These are phyloP conservation scores for Solanum pennellii DNA, from an alignment of 257 asterid genomes.

Conservation along the genomic window DNA sequence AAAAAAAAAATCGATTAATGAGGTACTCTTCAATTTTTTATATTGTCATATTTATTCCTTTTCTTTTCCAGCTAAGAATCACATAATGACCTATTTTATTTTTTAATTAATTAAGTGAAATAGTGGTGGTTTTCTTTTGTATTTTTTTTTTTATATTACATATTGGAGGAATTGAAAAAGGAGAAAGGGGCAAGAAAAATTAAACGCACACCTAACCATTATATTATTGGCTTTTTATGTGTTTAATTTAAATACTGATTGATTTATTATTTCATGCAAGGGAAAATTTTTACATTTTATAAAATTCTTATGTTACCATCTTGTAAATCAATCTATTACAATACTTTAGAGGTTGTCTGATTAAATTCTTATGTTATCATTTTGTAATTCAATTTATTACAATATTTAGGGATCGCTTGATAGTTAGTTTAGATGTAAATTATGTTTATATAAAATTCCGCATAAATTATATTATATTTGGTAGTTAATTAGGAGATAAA, in stretches of 20 bases:
- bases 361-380: not conserved
- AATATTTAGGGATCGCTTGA: too few species aligned
- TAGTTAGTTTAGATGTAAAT: not conserved
- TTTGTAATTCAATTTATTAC: too few species aligned
- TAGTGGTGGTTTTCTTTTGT: not conserved
- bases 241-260: too few species aligned
- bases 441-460: not conserved
- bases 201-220: not conserved
- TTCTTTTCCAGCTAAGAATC: not conserved
- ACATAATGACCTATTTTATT: not conserved
- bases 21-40: not conserved
- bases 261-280: not conserved
- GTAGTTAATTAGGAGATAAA: too few species aligned
- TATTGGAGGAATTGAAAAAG: not conserved
- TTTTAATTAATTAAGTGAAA: not conserved
- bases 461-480: not conserved
- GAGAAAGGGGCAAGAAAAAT: not conserved
- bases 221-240: not conserved
- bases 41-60: not conserved
- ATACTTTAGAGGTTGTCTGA: not conserved
- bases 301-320: not conserved
- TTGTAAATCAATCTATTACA: too few species aligned
- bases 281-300: not conserved
- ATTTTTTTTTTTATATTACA: not conserved
- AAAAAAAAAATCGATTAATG: not conserved